Conservation (phyloP, 1,284 basidiomycete genomes). For the Ustilago vetiveriae region DNA sequence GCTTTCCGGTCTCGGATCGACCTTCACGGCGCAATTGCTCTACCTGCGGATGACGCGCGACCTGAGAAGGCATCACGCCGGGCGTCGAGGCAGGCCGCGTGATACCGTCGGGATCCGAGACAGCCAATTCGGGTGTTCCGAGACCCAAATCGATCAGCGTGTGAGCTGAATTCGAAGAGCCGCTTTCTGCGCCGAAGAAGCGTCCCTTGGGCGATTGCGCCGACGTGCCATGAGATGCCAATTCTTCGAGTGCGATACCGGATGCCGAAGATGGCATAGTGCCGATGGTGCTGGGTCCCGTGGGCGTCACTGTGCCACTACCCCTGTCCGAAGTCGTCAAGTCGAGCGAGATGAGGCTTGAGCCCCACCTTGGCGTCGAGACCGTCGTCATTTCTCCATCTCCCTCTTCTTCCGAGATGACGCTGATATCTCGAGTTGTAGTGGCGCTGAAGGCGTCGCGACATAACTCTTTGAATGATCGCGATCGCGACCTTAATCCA, state of each 20-base stretch:
- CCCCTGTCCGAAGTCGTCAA: conserved; percentile 20
- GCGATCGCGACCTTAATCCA: conserved; percentile 32
- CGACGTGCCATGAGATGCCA: conserved; percentile 2
- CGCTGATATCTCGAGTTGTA: conserved; percentile 15
- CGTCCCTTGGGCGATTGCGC: conserved; percentile 18
- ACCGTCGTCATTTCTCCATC: conserved; percentile 25
- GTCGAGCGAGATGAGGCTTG: conserved; percentile 28
- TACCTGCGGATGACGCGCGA: conserved; percentile 41
- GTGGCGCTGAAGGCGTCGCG: conserved; percentile 22
- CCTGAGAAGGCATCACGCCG: conserved; percentile 32
- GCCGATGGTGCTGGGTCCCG: conserved; percentile 11
- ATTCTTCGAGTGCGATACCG: conserved; percentile 25
- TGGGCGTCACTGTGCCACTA: conserved; percentile 31
- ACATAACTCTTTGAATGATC: conserved; percentile 43
- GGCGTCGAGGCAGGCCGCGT: conserved; percentile 38
- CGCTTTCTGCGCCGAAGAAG: conserved; percentile 24
- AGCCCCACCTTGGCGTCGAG: conserved; percentile 22
- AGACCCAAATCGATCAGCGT: conserved; percentile 34
- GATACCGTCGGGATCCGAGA: conserved; percentile 34
- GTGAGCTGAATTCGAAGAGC: conserved; percentile 8
- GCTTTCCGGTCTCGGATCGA: conserved; percentile 31
- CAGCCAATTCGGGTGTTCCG: conserved; percentile 28
- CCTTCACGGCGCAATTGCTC: conserved; percentile 42
- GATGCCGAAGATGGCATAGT: conserved; percentile 2
- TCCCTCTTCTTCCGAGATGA: conserved; percentile 30